Evolutionary conservation across 495 filamentous ascomycete species (phyloP), one percentile per base, ranked within the genome.

Genomic region (Podospora australis): DNA sequence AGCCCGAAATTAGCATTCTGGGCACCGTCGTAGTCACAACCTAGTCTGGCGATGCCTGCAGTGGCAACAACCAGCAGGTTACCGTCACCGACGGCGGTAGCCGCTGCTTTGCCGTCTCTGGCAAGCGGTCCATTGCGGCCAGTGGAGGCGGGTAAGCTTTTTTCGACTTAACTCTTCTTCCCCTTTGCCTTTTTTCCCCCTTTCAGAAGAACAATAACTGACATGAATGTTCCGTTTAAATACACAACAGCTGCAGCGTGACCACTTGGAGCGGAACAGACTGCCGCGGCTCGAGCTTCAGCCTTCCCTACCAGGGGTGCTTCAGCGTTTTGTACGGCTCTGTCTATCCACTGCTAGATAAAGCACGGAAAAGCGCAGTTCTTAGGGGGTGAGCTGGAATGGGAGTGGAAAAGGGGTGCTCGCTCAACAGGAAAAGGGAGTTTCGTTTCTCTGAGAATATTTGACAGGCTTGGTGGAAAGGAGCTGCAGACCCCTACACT

Each of bases 331-430:
- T 47, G 44, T 47, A 47, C 23, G 44, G 17, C 17, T 47, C 44
- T 38, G 44, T 47, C 44, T 20, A 47, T 47, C 44, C 30, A 47
- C 30, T 47, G 44, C 44, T 47, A 47, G 14, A 34, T 4, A 34
- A 3, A 10, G 5, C n/a, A n/a, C n/a, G n/a, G n/a, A n/a, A n/a
- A n/a, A n/a, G n/a, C n/a, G n/a, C n/a, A n/a, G n/a, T n/a, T n/a
- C n/a, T n/a, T n/a, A n/a, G n/a, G n/a, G n/a, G n/a, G n/a, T n/a
- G n/a, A n/a, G n/a, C n/a, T n/a, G n/a, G n/a, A n/a, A n/a, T n/a
- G n/a, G n/a, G n/a, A n/a, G n/a, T n/a, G n/a, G n/a, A n/a, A n/a
- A n/a, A n/a, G n/a, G n/a, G n/a, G n/a, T n/a, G n/a, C n/a, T n/a
- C n/a, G n/a, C n/a, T n/a, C n/a, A n/a, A n/a, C n/a, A n/a, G n/a